Percentiles rank a stretch among this genome's conserved stretches.
Conservation (phyloP, 2,329 filamentous ascomycete species). For the Colletotrichum melonis region DNA sequence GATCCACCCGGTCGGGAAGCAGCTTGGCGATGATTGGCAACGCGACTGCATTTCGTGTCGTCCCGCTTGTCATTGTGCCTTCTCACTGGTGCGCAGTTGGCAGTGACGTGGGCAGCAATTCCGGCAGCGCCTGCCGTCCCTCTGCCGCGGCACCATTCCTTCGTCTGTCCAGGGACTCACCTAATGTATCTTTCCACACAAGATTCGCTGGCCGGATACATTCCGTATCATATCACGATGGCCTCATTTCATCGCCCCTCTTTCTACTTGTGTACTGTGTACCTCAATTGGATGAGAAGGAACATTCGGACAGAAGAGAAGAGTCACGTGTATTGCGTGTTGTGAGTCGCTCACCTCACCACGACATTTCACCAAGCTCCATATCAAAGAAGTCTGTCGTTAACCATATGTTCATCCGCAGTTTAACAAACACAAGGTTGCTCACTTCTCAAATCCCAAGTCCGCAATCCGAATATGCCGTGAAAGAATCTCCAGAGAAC, state of each 20-base stretch:
- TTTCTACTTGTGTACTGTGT: not conserved
- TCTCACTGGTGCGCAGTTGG: not conserved
- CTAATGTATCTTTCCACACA: not conserved
- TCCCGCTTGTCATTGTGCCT: not conserved
- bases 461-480: not conserved
- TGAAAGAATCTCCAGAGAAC: not conserved
- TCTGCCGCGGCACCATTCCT: constrained; percentile 9
- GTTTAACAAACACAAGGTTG: no score
- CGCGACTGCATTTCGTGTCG: not conserved
- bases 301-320: not conserved
- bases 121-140: not conserved
- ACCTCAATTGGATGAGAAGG: not conserved
- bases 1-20: constrained; percentile 29
- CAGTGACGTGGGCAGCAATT: not conserved
- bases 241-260: not conserved
- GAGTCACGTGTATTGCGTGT: not conserved
- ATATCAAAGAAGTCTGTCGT: not conserved
- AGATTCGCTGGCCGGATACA: not conserved
- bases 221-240: not conserved
- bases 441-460: not conserved
- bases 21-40: constrained; percentile 28
- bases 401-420: not conserved
- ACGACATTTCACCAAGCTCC: not conserved
- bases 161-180: not conserved
- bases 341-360: not conserved